Percentiles rank a stretch among this genome's conserved stretches.
These are phyloP conservation scores for Vigna unguiculata DNA, from an alignment of 306 rosid species.

Conservation along the genomic window DNA sequence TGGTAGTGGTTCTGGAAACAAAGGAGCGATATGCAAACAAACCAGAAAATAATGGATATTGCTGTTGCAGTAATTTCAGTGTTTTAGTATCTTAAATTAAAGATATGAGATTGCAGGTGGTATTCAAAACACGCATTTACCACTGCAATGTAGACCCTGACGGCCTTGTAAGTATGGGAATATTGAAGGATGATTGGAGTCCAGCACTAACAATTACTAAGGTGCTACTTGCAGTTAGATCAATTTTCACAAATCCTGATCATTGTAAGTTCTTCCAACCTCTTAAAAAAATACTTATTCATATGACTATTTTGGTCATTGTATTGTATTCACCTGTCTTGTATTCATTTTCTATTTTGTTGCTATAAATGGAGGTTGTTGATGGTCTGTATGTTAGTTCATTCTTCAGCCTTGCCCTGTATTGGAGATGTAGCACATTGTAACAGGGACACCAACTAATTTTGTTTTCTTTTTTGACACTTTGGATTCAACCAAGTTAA, in stretches of 20 bases:
- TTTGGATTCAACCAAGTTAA: neutral
- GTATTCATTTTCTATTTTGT: neutral
- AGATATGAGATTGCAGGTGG: slow-evolving; percentile 61
- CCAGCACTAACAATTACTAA: slow-evolving; percentile 87
- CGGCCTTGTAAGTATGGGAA: slow-evolving; percentile 70
- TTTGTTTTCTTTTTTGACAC: slow-evolving; percentile 1
- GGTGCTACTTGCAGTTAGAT: slow-evolving; percentile 74
- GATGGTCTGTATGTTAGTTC: neutral
- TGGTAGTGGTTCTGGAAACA: slow-evolving; percentile 9
- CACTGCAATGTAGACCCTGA: slow-evolving; percentile 81
- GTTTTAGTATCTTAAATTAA: slow-evolving; percentile 26
- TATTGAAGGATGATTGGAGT: slow-evolving; percentile 92
- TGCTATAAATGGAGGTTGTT: slow-evolving; percentile 1
- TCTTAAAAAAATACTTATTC: slow-evolving; percentile 6
- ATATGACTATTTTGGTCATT: neutral
- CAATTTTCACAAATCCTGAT: slow-evolving; percentile 74
- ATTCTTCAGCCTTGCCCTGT: slow-evolving; percentile 19
- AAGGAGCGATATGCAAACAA: neutral
- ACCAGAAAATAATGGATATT: neutral
- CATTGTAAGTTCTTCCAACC: slow-evolving; percentile 67
- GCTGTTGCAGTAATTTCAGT: slow-evolving; percentile 5
- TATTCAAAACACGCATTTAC: slow-evolving; percentile 87
- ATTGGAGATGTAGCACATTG: neutral
- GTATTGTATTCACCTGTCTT: no score
- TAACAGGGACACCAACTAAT: neutral